Conservation (phyloP, 1,284 basidiomycete species). For the Heterobasidion irregulare region DNA sequence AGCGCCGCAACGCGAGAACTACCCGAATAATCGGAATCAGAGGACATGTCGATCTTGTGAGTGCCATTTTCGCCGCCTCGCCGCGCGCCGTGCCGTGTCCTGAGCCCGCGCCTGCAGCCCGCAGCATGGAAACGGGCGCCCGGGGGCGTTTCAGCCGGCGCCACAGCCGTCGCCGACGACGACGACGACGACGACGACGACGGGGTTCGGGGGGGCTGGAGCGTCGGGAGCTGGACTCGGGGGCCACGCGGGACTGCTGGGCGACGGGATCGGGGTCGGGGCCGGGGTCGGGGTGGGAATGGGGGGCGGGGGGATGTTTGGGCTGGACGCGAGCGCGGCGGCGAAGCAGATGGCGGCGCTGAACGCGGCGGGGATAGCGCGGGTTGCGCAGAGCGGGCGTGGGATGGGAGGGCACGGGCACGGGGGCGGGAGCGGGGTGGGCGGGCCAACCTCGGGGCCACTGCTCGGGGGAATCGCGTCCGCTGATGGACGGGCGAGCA, state of each 20-base stretch:
- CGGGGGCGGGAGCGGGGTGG: no score
- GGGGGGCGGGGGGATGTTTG: neutral
- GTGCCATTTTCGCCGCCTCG: neutral
- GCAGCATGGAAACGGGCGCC: neutral
- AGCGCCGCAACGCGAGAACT: neutral
- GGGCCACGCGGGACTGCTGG: no score
- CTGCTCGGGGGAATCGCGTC: constrained; percentile 48
- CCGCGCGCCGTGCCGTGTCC: neutral
- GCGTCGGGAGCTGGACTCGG: neutral
- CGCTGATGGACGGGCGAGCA: no score
- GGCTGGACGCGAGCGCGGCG: constrained; percentile 23
- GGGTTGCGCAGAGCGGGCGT: constrained; percentile 29
- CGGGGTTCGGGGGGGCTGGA: neutral
- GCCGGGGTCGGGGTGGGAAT: no score
- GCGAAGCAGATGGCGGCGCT: constrained; percentile 75
- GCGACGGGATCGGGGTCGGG: no score
- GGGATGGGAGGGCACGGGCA: no score
- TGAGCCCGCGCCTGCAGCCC: neutral
- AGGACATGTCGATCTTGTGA: neutral
- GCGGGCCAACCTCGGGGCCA: constrained; percentile 45
- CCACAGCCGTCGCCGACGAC: neutral
- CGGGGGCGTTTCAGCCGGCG: neutral
- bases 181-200: neutral
- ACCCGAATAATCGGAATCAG: neutral
- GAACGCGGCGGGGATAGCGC: constrained; percentile 51